Conservation (phyloP, 257 asterid genomes). For the Primulina huaijiensis region DNA sequence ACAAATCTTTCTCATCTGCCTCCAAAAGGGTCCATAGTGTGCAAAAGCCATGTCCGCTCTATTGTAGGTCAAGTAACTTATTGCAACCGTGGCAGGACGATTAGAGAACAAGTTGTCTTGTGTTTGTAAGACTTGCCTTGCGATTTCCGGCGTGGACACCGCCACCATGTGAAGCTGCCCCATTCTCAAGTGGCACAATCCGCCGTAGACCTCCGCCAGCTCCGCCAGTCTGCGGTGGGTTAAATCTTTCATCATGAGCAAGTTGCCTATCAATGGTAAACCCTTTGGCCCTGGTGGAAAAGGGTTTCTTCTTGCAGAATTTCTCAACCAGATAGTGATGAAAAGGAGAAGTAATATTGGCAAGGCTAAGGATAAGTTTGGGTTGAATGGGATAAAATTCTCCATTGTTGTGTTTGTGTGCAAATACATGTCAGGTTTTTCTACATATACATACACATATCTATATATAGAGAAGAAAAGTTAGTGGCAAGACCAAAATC, state of each 20-base stretch:
- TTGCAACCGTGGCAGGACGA: background rate
- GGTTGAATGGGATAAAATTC: background rate
- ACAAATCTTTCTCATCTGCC: background rate
- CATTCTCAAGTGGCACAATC: background rate
- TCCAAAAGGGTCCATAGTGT: background rate
- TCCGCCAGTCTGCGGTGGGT: background rate
- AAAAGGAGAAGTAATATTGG: background rate
- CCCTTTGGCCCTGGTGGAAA: background rate
- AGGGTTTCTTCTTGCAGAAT: background rate
- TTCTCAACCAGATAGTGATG: slow-evolving; percentile 10
- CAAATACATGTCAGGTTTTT: too few relatives aligned
- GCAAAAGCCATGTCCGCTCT: background rate
- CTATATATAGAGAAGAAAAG: background rate
- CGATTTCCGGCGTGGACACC: background rate
- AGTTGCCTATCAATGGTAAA: background rate
- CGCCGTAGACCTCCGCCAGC: background rate
- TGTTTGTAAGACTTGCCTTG: background rate
- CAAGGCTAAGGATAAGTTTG: slow-evolving; percentile 24
- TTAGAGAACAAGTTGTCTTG: background rate
- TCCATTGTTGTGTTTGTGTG: slow-evolving; percentile 16
- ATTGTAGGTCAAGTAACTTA: background rate
- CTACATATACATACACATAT: too few relatives aligned
- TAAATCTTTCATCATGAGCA: background rate
- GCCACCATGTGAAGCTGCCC: background rate
- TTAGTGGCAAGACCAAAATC: too few relatives aligned